Conservation (phyloP, 805 yeast genomes). For the Naumovozyma baii region DNA sequence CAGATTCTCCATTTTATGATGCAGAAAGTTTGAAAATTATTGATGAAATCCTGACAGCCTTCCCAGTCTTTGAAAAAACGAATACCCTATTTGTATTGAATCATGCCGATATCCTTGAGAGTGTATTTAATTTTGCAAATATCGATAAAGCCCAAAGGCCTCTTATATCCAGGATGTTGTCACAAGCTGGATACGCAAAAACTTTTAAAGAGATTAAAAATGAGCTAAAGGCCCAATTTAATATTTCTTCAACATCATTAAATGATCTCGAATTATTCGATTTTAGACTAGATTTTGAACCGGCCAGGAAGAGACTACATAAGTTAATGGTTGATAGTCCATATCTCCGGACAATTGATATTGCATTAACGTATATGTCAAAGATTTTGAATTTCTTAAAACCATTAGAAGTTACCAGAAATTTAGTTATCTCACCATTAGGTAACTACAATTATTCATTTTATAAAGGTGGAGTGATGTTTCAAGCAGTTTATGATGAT, state of each 20-base stretch:
- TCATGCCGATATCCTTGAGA: constrained; percentile 70
- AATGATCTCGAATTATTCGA: constrained; percentile 77
- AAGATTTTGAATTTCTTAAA: constrained; percentile 47
- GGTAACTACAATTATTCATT: constrained; percentile 75
- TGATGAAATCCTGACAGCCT: constrained; percentile 56
- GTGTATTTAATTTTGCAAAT: constrained; percentile 73
- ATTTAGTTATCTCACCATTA: constrained; percentile 65
- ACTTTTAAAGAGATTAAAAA: constrained; percentile 49
- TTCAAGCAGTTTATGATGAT: constrained; percentile 70
- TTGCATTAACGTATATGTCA: constrained; percentile 50
- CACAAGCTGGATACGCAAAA: constrained; percentile 65
- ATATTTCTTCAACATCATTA: constrained; percentile 70
- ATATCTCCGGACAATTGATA: constrained; percentile 48
- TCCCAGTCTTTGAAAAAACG: constrained; percentile 57
- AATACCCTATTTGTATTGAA: constrained; percentile 57
- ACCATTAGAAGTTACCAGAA: constrained; percentile 49
- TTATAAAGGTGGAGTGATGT: constrained; percentile 77
- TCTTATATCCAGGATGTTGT: constrained; percentile 60
- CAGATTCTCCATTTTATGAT: constrained; percentile 51
- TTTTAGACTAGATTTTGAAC: constrained; percentile 59
- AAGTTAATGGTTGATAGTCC: constrained; percentile 71
- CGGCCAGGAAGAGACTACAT: constrained; percentile 51
- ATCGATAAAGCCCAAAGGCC: constrained; percentile 64
- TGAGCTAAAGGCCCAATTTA: constrained; percentile 52
- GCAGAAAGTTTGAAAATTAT: constrained; percentile 82